These are phyloP conservation scores for Persicaria tinctoria DNA, from an alignment of 148 eudicot species.

Conservation along the genomic window DNA sequence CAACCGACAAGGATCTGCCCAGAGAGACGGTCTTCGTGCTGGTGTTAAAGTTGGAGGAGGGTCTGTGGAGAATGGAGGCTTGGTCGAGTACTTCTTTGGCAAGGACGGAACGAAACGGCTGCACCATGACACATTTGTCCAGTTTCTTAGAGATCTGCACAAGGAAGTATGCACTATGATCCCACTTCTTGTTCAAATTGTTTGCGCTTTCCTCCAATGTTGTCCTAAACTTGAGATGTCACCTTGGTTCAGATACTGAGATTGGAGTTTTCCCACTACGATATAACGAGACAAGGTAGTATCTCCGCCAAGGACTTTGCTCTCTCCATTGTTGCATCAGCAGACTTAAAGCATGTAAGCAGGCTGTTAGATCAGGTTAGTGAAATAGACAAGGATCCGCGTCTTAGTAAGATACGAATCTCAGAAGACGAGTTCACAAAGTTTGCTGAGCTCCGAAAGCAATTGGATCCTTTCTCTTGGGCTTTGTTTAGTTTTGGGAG, in stretches of 20 bases:
- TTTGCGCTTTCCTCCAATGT: neutral
- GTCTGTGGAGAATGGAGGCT: conserved; percentile 70
- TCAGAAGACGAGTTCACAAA: conserved; percentile 43
- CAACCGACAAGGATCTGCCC: conserved; percentile 78
- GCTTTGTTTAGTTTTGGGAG: conserved; percentile 51
- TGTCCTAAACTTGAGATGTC: neutral
- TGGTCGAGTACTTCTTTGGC: conserved; percentile 77
- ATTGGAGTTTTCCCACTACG: conserved; percentile 63
- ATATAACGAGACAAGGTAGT: conserved; percentile 41
- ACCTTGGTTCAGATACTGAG: conserved; percentile 34
- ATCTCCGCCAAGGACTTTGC: conserved; percentile 69
- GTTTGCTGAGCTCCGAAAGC: conserved; percentile 47
- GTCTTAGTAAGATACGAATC: conserved; percentile 30
- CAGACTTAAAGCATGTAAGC: conserved; percentile 48
- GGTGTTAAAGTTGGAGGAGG: conserved; percentile 43
- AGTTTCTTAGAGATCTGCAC: conserved; percentile 60
- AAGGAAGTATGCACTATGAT: conserved; percentile 42
- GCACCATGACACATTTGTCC: conserved; percentile 59
- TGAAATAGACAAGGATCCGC: conserved; percentile 34
- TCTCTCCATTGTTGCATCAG: conserved; percentile 70
- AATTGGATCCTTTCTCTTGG: conserved; percentile 46
- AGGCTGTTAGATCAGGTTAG: conserved; percentile 54
- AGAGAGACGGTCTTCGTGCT: conserved; percentile 65
- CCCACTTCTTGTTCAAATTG: neutral
- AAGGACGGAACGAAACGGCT: conserved; percentile 47